phyloP scores from a whole-genome alignment of 2,329 filamentous ascomycete genomes.

The Rutstroemia sp. region DNA sequence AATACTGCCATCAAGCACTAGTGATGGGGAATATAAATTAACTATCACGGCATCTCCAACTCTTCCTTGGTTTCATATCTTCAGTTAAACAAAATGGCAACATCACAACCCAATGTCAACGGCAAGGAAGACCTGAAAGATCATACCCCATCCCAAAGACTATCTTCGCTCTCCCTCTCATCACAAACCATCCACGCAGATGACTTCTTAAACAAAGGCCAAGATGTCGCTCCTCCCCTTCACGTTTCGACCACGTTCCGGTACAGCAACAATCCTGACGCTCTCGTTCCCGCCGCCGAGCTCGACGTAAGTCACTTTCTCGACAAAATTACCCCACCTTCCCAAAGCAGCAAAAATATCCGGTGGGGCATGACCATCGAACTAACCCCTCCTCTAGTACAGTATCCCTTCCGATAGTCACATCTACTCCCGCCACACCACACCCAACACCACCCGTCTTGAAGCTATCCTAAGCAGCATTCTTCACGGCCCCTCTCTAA shows the following conservation, averaged over 20 bases:
- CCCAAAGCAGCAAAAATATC: background rate
- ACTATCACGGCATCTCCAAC: too few species aligned
- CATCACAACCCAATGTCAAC: constrained; percentile 10
- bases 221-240: constrained; percentile 80
- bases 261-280: constrained; percentile 64
- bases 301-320: constrained; percentile 41
- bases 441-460: constrained; percentile 76
- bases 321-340: background rate
- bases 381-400: constrained; percentile 26
- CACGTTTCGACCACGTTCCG: constrained; percentile 90
- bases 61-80: background rate
- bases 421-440: constrained; percentile 75
- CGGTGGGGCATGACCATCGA: constrained; percentile 14
- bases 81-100: constrained; percentile 11
- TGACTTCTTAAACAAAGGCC: constrained; percentile 63
- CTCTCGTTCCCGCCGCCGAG: constrained; percentile 48
- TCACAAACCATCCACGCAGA: constrained; percentile 78
- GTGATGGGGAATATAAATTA: too few species aligned
- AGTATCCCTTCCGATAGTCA: constrained; percentile 48
- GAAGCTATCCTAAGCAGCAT: constrained; percentile 74
- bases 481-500: constrained; percentile 61
- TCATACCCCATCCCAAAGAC: constrained; percentile 9
- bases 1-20: too few species aligned
- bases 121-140: constrained; percentile 13
- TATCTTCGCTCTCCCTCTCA: constrained; percentile 44